Percentiles rank a stretch among this genome's conserved stretches.
phyloP scores from a whole-genome alignment of 192 early-diverging fungal species.

The Coemansia nantahalensis region DNA sequence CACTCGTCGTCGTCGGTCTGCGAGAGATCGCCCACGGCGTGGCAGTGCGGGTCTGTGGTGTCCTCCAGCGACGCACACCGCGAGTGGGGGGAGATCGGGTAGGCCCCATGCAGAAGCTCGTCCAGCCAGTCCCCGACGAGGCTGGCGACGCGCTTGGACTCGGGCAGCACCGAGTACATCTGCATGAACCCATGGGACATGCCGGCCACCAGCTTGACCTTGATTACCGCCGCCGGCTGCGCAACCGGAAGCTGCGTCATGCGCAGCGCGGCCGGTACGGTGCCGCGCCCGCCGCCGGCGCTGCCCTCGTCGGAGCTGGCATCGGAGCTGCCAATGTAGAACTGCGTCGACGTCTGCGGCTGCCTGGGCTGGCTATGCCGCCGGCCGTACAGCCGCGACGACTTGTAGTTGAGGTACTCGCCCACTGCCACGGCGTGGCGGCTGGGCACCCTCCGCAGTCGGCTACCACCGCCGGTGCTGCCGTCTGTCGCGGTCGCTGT shows the following conservation, averaged over 20 bases:
- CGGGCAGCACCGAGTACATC: conserved; percentile 48
- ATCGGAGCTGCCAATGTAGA: conserved; percentile 48
- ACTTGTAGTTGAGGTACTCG: conserved; percentile 22
- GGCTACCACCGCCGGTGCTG: too few species aligned
- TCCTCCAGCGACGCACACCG: conserved; percentile 18
- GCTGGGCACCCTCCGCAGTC: too few species aligned
- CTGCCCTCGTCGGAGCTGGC: conserved; percentile 43
- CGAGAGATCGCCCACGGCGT: neutral
- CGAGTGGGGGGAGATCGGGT: conserved; percentile 13
- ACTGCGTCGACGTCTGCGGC: conserved; percentile 3
- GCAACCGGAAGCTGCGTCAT: conserved; percentile 34
- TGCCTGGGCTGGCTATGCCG: conserved; percentile 27
- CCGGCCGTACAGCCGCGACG: conserved; percentile 19
- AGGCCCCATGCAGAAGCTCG: conserved; percentile 30
- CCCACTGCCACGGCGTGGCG: too few species aligned
- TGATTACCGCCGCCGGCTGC: conserved; percentile 31
- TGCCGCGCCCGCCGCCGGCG: neutral
- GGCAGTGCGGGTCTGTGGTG: too few species aligned
- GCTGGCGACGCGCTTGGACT: conserved; percentile 33
- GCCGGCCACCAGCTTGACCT: conserved; percentile 47
- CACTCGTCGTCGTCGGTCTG: neutral
- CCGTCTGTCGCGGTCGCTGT: too few species aligned
- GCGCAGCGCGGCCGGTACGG: conserved; percentile 11
- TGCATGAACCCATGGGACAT: conserved; percentile 55
- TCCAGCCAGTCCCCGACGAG: conserved; percentile 35